Evolutionary conservation across 768 basidiomycete species (phyloP).

Genomic region (Pulveroboletus sp.): DNA sequence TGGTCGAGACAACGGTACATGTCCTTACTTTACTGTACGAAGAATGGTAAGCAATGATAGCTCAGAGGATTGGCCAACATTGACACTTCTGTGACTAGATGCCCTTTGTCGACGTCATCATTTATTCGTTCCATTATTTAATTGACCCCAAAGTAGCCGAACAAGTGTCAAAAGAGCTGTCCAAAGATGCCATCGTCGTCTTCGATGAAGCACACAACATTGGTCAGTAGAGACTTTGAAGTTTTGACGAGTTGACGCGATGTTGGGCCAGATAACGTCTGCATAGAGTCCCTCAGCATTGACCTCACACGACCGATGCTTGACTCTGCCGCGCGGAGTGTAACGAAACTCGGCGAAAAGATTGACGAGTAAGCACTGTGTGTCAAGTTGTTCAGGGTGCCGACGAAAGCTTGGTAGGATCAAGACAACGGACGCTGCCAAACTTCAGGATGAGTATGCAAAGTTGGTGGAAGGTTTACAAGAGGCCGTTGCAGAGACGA

Average conservation of each 20-base stretch:
- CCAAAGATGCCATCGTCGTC: conserved; percentile 97
- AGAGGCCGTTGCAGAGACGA: conserved; percentile 56
- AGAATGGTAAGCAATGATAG: conserved; percentile 70
- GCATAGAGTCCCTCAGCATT: conserved; percentile 97
- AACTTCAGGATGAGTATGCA: conserved; percentile 95
- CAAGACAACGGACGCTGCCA: conserved; percentile 88
- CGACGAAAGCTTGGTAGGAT: conserved; percentile 54
- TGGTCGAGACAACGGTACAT: conserved; percentile 80
- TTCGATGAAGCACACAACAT: conserved; percentile 99
- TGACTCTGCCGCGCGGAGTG: conserved; percentile 88
- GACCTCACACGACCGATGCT: conserved; percentile 97
- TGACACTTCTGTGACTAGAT: conserved; percentile 53
- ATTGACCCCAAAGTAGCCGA: conserved; percentile 99
- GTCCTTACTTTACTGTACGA: conserved; percentile 95
- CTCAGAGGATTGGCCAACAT: not conserved
- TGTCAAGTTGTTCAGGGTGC: not conserved
- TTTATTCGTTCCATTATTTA: conserved; percentile 98
- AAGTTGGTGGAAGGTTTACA: conserved; percentile 93
- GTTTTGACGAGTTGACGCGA: conserved; percentile 1
- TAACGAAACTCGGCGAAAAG: conserved; percentile 80
- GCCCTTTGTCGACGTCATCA: conserved; percentile 93
- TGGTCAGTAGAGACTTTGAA: conserved; percentile 46
- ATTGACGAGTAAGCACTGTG: conserved; percentile 80
- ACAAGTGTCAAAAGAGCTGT: conserved; percentile 96
- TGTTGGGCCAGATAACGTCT: conserved; percentile 78